Base-by-base conservation (phyloP, 1,284 basidiomycete species). In the Dichomitus squalens region DNA sequence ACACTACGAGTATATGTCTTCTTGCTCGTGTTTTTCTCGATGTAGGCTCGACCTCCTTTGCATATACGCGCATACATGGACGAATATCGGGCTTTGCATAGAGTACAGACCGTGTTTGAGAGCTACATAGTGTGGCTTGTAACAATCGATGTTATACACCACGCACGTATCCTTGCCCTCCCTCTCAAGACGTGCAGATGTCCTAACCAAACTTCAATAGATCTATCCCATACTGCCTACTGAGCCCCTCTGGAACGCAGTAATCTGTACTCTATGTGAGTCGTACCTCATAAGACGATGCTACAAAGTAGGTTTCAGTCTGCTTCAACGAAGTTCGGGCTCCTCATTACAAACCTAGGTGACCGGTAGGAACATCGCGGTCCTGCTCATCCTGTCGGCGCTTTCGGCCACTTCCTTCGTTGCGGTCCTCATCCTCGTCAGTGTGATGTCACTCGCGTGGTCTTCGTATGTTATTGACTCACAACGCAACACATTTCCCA, bases 111-210 rank as follows among this genome's bases (percentile, higher is more conserved):
- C 0, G 61, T 73, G 6, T 62, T 82, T n/a, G 74, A 79, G 58
- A 73, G 74, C 52, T 80, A 79, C 65, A 83, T 82, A 64, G 68
- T 75, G 1, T 83, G 80, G 79, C 68, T 74, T 21, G 75, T 76
- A 16, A 66, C 74, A 2, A 70, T 82, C 35, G 57, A 67, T 16
- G 66, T 68, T 3, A 52, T 67, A 39, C 68, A 68, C 52, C 82
- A 80, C 79, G 80, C 79, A 55, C 39, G 72, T 66, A 4, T 9
- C 23, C 29, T 16, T 9, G 11, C 21, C 8, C 14, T 11, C 14
- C 27, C 29, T 43, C 35, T 21, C 8, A 20, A 36, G 43, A 33
- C 40, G 31, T 33, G 11, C 29, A 7, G 4, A 2, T 16, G 9
- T 16, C 8, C 44, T 47, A 18, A 47, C 11, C 4, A 33, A 21